These are phyloP conservation scores for Solanum virginianum DNA, from an alignment of 257 asterid genomes.

Conservation along the genomic window DNA sequence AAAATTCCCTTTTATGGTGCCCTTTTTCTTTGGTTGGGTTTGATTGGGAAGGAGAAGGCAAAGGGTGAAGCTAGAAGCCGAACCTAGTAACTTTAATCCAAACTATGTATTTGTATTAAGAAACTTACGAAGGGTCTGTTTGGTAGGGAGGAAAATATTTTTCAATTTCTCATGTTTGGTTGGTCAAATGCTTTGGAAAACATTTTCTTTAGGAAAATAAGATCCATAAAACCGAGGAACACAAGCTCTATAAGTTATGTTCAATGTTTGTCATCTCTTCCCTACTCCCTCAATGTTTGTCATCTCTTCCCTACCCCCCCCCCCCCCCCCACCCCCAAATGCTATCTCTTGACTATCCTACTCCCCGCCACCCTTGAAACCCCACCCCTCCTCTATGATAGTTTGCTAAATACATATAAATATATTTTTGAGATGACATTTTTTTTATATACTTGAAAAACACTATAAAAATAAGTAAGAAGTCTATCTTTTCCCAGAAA, in stretches of 20 bases:
- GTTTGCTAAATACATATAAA: background rate
- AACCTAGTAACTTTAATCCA: background rate
- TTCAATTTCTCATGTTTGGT: background rate
- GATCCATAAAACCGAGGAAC: background rate
- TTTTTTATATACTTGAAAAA: too few species aligned
- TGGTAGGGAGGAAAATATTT: background rate
- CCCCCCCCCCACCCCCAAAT: background rate
- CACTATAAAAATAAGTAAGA: background rate
- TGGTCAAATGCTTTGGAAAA: background rate
- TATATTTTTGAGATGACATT: background rate
- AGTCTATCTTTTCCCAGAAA: background rate
- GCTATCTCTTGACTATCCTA: background rate
- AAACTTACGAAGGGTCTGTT: background rate
- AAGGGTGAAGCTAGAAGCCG: background rate
- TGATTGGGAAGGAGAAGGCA: background rate
- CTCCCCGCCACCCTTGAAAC: background rate
- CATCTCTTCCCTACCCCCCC: background rate
- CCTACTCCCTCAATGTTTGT: background rate
- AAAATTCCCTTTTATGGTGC: background rate
- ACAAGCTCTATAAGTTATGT: background rate
- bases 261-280: background rate
- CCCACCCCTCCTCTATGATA: background rate
- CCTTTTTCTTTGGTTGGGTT: background rate
- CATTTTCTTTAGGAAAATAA: background rate
- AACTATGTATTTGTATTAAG: background rate